These are phyloP conservation scores for Tetrahymena borealis DNA, from an alignment of 73 alveolate species.

Conservation along the genomic window DNA sequence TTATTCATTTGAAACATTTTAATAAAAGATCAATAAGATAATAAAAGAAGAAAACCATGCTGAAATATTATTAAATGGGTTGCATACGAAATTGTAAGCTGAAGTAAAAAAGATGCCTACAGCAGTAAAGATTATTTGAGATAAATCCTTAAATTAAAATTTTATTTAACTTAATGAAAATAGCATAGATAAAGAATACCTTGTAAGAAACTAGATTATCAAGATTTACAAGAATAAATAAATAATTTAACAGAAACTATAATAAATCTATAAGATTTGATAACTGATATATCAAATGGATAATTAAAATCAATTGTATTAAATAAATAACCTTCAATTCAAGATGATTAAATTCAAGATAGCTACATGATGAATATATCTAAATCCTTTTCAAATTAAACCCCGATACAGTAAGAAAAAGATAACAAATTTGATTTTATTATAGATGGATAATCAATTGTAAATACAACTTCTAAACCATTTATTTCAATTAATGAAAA, in stretches of 20 bases:
- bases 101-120: not conserved
- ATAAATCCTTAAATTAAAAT: too few relatives aligned
- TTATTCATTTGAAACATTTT: too few relatives aligned
- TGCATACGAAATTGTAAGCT: not conserved
- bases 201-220: not conserved
- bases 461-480: not conserved
- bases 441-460: not conserved
- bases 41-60: not conserved
- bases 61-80: not conserved
- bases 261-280: not conserved
- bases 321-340: not conserved
- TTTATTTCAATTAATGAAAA: not conserved
- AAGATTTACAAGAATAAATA: not conserved
- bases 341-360: not conserved
- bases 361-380: not conserved
- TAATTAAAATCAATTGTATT: not conserved
- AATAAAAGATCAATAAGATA: not conserved
- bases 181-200: not conserved
- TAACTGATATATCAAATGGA: not conserved
- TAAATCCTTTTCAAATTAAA: not conserved
- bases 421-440: not conserved
- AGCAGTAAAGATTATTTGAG: not conserved
- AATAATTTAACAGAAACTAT: not conserved
- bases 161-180: not conserved
- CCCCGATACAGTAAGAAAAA: not conserved